A percentile compares a stretch with the other conserved stretches of the same genome.
Evolutionary conservation across 2,329 filamentous ascomycete genomes (phyloP).

Genomic region (Remersonia thermophila): DNA sequence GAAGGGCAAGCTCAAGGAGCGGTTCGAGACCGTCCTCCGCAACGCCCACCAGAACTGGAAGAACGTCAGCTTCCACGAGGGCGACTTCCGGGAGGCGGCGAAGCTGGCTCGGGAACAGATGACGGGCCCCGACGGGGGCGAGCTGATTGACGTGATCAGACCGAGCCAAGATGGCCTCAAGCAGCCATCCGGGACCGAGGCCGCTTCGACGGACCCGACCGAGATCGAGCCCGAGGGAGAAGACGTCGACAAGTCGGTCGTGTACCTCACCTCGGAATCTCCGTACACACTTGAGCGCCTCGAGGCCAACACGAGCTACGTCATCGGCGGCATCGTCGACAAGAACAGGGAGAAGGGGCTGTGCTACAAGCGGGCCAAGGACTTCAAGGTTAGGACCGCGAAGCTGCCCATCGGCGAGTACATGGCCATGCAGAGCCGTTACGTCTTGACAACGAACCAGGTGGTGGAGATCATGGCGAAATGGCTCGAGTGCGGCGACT

Average conservation of each 20-base stretch:
- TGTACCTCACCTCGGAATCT: constrained; percentile 92
- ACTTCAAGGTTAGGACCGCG: constrained; percentile 70
- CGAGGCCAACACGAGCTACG: constrained; percentile 79
- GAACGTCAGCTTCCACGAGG: constrained; percentile 58
- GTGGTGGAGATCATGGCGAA: constrained; percentile 93
- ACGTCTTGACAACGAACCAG: constrained; percentile 86
- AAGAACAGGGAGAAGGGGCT: constrained; percentile 93
- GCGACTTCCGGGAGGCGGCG: constrained; percentile 61
- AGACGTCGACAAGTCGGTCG: constrained; percentile 37
- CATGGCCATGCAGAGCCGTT: constrained; percentile 77
- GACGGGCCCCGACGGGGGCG: constrained; percentile 42
- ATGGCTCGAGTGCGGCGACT: constrained; percentile 83
- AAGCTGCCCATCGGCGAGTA: constrained; percentile 92
- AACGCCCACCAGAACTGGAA: constrained; percentile 70
- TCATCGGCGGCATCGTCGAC: constrained; percentile 89
- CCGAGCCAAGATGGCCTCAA: constrained; percentile 21
- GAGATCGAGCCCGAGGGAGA: constrained; percentile 16
- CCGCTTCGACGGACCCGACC: constrained; percentile 4
- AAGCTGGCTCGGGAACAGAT: constrained; percentile 56
- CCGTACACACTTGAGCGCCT: constrained; percentile 69
- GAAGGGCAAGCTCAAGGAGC: constrained; percentile 58
- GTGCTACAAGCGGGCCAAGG: constrained; percentile 70
- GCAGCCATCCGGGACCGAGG: constrained; percentile 18
- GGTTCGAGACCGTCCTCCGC: constrained; percentile 65
- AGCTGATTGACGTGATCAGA: constrained; percentile 45